Percentiles rank a stretch among this genome's conserved stretches.
Conservation (phyloP, 768 basidiomycete genomes). For the Calocybe cyanea region DNA sequence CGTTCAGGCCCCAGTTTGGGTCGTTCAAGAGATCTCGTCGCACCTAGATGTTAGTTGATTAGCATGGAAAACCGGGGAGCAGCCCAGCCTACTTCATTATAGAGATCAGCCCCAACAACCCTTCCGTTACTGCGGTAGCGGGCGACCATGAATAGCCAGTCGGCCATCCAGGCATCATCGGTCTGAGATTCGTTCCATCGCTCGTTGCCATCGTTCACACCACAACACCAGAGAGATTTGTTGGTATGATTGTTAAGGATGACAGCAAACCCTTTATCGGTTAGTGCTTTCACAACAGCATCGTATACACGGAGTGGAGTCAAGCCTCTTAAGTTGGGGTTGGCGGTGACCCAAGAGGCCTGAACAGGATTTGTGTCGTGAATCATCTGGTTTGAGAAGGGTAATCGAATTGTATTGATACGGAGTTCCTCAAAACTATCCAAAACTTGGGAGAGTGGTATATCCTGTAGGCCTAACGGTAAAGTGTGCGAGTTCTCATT, state of each 20-base stretch:
- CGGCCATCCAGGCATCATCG: slow-evolving; percentile 10
- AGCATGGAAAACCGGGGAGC: background rate
- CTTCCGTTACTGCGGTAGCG: slow-evolving; percentile 12
- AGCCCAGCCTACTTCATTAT: slow-evolving; percentile 11
- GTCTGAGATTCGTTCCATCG: slow-evolving; percentile 16
- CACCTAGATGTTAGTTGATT: slow-evolving; percentile 4
- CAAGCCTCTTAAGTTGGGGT: slow-evolving; percentile 11
- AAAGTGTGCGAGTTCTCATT: slow-evolving; percentile 15
- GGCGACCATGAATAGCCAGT: slow-evolving; percentile 16
- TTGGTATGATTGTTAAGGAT: slow-evolving; percentile 16
- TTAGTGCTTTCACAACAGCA: slow-evolving; percentile 11
- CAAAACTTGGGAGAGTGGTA: slow-evolving; percentile 6
- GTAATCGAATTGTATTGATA: slow-evolving; percentile 13
- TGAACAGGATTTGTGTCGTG: slow-evolving; percentile 11
- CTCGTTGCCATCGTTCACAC: slow-evolving; percentile 12
- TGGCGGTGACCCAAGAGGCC: slow-evolving; percentile 11
- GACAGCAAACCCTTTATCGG: slow-evolving; percentile 13
- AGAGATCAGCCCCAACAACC: slow-evolving; percentile 14
- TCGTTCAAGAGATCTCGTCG: slow-evolving; percentile 12
- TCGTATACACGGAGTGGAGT: slow-evolving; percentile 14
- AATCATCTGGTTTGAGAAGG: slow-evolving; percentile 17
- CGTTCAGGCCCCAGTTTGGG: slow-evolving; percentile 11
- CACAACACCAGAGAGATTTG: slow-evolving; percentile 16
- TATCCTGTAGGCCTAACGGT: slow-evolving; percentile 12
- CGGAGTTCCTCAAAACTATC: slow-evolving; percentile 11